A percentile compares a stretch with the other conserved stretches of the same genome.
Conservation (phyloP, 2,329 filamentous ascomycete species). For the Aspergillus pseudoviridinutans region DNA sequence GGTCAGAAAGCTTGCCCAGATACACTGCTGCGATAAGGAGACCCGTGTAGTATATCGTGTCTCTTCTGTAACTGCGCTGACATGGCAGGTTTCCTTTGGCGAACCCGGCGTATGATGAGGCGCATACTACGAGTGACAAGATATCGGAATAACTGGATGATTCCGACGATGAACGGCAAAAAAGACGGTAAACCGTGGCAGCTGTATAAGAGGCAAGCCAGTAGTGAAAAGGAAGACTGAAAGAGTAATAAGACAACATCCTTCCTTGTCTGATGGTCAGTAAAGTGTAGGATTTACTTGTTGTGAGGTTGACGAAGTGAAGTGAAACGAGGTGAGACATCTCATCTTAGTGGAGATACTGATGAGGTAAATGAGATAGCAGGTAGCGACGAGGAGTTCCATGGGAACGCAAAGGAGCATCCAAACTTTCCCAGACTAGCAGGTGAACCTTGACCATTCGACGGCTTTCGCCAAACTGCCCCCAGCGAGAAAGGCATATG, state of each 20-base stretch:
- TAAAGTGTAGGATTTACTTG: background rate
- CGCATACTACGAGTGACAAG: background rate
- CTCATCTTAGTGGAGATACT: too few species aligned
- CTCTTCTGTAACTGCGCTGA: background rate
- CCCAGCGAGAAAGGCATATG: too few species aligned
- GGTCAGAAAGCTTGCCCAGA: background rate
- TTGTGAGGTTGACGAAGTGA: background rate
- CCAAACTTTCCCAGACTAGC: too few species aligned
- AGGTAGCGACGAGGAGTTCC: background rate
- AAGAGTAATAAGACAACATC: background rate
- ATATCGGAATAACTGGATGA: background rate
- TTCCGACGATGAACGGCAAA: background rate
- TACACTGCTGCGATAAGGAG: background rate
- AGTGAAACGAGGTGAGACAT: background rate
- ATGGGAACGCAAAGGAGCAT: background rate
- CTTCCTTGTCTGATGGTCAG: too few species aligned
- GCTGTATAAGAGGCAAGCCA: background rate
- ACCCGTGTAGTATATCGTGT: background rate
- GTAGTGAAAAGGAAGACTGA: background rate
- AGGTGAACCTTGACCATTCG: too few species aligned
- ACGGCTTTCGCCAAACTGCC: too few species aligned
- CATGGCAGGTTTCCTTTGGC: background rate
- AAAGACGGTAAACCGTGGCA: background rate
- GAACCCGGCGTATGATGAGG: background rate
- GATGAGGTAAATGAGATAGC: background rate